Base-by-base conservation (phyloP, 441 rosid genomes). In the Brassica balearica region DNA sequence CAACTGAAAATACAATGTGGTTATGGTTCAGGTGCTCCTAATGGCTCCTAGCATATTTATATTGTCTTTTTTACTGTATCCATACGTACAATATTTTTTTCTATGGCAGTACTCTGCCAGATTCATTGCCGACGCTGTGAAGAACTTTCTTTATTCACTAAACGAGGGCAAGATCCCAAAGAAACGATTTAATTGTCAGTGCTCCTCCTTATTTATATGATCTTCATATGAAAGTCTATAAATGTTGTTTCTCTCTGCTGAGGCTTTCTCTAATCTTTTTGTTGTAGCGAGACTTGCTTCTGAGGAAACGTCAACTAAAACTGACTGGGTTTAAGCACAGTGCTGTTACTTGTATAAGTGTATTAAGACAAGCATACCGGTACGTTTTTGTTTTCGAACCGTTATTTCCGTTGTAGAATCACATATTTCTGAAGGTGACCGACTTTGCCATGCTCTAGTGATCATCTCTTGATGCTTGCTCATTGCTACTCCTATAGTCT, bases 231-330 rank as follows among this genome's bases (percentile, higher is more conserved):
- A 36, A 34, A 34, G 22, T 64, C 6, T 3, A 34, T 38, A 38
- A 5, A 38, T 38, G 69, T 73, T 36, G 34, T 34, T 71, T 64
- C 1, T 41, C n/a, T 64, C 58, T 69, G 8, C 14, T 71, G 23
- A 72, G 43, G 1, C 29, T 67, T 67, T 4, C 20, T 10, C 10
- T 36, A 55, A 63, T 74, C 43, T 56, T 61, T 72, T 6, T 89
- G 86, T 8, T 88, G 86, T 87, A 92, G 96, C 90, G 90, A 90
- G 98, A 85, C 96, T 90, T 82, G 89, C 96, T 70, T 90, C 96
- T 2, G 96, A 92, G 88, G 97, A 92, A 82, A 86, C 81, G 6
- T 90, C 95, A 43, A 71, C 32, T 22, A 76, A 77, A 83, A 67
- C 43, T 90, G 88, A 89, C 93, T 64, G 97, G 95, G 74, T 92